Conservation (phyloP, 75 land plant species). For the Pinus albicaulis region DNA sequence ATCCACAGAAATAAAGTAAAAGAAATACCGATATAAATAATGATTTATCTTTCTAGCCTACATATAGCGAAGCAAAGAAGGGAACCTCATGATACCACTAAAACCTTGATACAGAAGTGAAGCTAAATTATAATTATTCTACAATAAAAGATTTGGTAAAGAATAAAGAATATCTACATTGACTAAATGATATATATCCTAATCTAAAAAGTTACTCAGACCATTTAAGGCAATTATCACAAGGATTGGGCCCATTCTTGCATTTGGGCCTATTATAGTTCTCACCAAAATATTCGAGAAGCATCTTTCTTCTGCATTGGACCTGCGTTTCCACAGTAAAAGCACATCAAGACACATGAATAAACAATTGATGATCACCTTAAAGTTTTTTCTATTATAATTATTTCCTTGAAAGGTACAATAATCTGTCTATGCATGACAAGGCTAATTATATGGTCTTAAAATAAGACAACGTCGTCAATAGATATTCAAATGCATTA, state of each 20-base stretch:
- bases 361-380: not conserved
- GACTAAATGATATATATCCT: not conserved
- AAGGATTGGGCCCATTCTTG: slow-evolving; percentile 59
- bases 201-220: slow-evolving; percentile 6
- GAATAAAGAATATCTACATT: not conserved
- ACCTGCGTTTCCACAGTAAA: slow-evolving; percentile 22
- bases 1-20: not conserved
- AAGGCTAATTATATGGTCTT: too few species aligned
- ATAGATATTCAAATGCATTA: too few species aligned
- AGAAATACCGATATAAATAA: not conserved
- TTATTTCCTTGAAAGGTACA: too few species aligned
- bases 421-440: too few species aligned
- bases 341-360: slow-evolving; percentile 2
- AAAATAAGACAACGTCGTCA: too few species aligned
- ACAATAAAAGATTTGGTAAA: not conserved
- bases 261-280: slow-evolving; percentile 37
- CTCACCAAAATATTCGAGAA: slow-evolving; percentile 83
- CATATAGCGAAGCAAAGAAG: not conserved
- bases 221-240: slow-evolving; percentile 67
- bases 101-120: not conserved
- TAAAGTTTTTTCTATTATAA: too few species aligned
- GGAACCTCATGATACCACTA: not conserved
- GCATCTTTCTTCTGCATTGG: slow-evolving; percentile 53
- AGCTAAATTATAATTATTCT: not conserved
- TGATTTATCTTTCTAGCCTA: not conserved